These are phyloP conservation scores for Scutellaria baicalensis DNA, from an alignment of 257 asterid species.

Conservation along the genomic window DNA sequence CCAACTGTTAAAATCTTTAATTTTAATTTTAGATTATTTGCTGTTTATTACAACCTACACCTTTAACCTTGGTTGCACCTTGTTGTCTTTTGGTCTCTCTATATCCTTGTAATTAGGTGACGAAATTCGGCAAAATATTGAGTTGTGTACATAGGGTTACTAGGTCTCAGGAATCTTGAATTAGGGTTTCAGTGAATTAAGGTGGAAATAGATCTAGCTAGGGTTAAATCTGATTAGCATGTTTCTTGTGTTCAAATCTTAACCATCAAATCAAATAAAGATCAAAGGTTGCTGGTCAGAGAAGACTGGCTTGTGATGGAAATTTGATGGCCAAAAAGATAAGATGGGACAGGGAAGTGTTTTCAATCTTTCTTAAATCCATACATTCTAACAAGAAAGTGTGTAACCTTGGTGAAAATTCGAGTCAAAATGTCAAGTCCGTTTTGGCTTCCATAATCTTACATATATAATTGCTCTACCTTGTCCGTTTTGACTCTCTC, in stretches of 20 bases:
- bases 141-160: background rate
- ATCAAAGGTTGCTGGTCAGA: constrained; percentile 20
- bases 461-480: constrained; percentile 4
- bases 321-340: constrained; percentile 24
- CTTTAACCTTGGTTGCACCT: constrained; percentile 26
- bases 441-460: constrained; percentile 6
- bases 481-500: background rate
- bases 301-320: constrained; percentile 22
- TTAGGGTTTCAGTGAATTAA: constrained; percentile 28
- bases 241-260: constrained; percentile 37
- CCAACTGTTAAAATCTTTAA: constrained; percentile 27
- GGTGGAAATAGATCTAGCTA: background rate
- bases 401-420: constrained; percentile 9
- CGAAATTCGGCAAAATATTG: background rate
- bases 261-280: constrained; percentile 55
- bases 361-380: constrained; percentile 11
- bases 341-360: constrained; percentile 46
- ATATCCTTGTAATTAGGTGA: constrained; percentile 6
- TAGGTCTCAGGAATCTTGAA: constrained; percentile 25
- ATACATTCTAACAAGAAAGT: constrained; percentile 1
- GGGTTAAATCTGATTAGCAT: constrained; percentile 16
- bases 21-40: background rate
- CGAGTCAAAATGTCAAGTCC: constrained; percentile 30
- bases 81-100: constrained; percentile 39
- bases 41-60: background rate